These are phyloP conservation scores for Botrytis elliptica DNA, from an alignment of 2,329 filamentous ascomycete species.

Conservation along the genomic window DNA sequence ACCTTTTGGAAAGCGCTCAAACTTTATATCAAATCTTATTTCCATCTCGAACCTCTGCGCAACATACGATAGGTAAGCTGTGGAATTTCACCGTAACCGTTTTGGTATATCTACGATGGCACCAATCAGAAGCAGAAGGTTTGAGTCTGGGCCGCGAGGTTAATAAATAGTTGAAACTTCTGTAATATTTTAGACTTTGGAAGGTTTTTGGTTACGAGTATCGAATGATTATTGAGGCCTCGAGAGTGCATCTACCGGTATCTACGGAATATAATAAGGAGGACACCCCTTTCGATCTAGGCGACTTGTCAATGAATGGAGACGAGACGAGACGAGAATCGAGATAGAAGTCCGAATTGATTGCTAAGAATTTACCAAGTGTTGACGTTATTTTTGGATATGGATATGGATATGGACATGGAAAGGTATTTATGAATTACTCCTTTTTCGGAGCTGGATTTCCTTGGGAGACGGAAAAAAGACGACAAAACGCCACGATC, in stretches of 20 bases:
- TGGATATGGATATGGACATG: background rate
- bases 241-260: background rate
- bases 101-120: no score
- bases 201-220: background rate
- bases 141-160: background rate
- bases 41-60: background rate
- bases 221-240: background rate
- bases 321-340: background rate
- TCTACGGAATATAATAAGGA: background rate
- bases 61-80: no score
- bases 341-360: background rate
- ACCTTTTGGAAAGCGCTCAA: background rate
- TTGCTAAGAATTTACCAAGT: background rate
- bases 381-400: background rate
- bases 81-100: no score
- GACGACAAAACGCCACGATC: constrained; percentile 2
- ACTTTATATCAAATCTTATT: background rate
- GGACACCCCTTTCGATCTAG: background rate
- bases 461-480: background rate
- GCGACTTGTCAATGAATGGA: background rate
- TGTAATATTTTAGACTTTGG: background rate
- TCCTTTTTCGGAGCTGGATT: background rate
- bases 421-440: background rate
- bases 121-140: no score
- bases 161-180: background rate